Evolutionary conservation across 1,139 yeast species (phyloP), one percentile per base, ranked within the genome.

Genomic region (Magnusiomyces magnusii): DNA sequence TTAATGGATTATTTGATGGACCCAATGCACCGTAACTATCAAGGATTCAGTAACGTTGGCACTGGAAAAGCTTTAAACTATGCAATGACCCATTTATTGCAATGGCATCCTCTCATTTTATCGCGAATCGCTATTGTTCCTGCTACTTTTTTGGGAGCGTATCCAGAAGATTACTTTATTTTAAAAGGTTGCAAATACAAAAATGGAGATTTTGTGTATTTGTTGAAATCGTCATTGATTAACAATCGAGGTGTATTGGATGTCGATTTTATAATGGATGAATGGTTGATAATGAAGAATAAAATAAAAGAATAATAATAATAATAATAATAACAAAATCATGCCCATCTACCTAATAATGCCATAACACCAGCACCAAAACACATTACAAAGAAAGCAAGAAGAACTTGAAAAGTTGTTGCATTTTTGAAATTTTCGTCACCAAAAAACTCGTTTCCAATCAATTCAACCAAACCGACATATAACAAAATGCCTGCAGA

Each of bases 31-130:
- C 79, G 85, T 68, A 77, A 79, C 56, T 90, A 87, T 71, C 78
- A 76, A 25, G 84, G 82, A 69, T 86, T 87, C 73, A 81, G 82
- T n/a, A 55, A 75, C 68, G 82, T 85, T 2, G 86, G 84, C 61
- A 79, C 83, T 27, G 65, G 67, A 57, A 70, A 73, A 21, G 69
- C 68, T 25, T 58, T 67, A 25, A 73, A 72, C 57, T 71, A 73
- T 19, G 86, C 90, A 0, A 68, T 89, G 51, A 80, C 90, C 2
- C 97, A 90, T 70, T 78, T 88, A 58, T 77, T 89, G 63, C 96
- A 89, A 72, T 90, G 96, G 97, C 97, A 90, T 69, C 96, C 96
- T n/a, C 82, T 81, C 50, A 73, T 87, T 41, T 77, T 90, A 66
- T 80, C 87, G 57, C 84, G 83, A 66, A 79, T 92, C 10, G 84